Conservation (phyloP, 768 basidiomycete species). For the Leccinum incarnatum region DNA sequence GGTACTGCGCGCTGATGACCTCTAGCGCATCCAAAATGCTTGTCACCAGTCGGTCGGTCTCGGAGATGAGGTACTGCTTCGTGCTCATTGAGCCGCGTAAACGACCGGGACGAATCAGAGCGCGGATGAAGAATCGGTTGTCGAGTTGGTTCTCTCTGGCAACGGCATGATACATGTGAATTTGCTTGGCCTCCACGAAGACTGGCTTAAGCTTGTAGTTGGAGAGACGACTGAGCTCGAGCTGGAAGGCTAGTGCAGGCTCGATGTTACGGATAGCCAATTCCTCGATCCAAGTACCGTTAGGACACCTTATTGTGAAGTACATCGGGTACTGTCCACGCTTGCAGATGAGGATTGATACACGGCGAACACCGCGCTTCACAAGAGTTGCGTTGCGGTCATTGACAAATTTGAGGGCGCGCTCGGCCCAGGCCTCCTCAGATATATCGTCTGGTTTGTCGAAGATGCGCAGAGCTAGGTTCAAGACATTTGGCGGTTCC, state of each 20-base stretch:
- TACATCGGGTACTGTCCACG: conserved; percentile 91
- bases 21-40: conserved; percentile 93
- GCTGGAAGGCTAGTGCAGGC: conserved; percentile 95
- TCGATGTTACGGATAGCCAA: conserved; percentile 97
- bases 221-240: conserved; percentile 93
- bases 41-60: conserved; percentile 95
- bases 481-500: conserved; percentile 90
- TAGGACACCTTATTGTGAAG: conserved; percentile 80
- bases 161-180: conserved; percentile 96
- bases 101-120: conserved; percentile 92
- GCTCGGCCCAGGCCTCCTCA: conserved; percentile 74
- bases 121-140: conserved; percentile 96
- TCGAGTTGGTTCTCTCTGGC: conserved; percentile 97
- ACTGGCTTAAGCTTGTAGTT: conserved; percentile 96
- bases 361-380: conserved; percentile 83
- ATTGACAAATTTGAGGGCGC: conserved; percentile 71
- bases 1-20: conserved; percentile 84
- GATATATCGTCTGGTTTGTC: conserved; percentile 72
- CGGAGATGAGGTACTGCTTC: conserved; percentile 97
- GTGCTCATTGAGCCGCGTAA: conserved; percentile 89
- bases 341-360: conserved; percentile 90
- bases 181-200: conserved; percentile 95
- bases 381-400: conserved; percentile 57
- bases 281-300: conserved; percentile 85
- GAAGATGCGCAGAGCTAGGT: conserved; percentile 89